A percentile compares a stretch with the other conserved stretches of the same genome.
Evolutionary conservation across 192 early-diverging fungal genomes (phyloP).

Genomic region (Coemansia sp.): DNA sequence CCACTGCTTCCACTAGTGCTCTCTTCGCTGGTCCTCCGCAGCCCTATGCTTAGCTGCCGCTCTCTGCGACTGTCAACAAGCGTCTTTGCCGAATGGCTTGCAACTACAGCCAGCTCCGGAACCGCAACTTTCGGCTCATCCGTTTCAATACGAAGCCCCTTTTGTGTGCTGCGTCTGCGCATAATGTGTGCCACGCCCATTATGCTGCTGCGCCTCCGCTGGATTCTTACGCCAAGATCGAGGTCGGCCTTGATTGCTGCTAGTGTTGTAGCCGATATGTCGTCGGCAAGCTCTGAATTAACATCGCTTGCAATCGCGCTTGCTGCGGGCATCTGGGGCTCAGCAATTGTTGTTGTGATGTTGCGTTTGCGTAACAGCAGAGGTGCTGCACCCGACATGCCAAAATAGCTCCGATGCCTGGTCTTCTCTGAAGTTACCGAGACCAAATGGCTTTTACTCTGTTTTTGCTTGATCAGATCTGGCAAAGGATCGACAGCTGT

Average conservation of each 20-base stretch:
- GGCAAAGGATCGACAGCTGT: neutral
- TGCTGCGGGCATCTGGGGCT: neutral
- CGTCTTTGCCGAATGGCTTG: neutral
- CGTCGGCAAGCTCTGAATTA: neutral
- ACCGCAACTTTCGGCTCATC: neutral
- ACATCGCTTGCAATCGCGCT: neutral
- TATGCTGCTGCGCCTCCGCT: slow-evolving; percentile 42
- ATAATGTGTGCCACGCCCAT: slow-evolving; percentile 36
- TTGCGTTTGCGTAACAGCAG: slow-evolving; percentile 18
- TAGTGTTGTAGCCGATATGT: too few relatives aligned
- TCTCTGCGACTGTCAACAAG: neutral
- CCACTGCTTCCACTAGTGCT: slow-evolving; percentile 11
- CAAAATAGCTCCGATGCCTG: slow-evolving; percentile 43
- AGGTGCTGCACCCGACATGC: slow-evolving; percentile 13
- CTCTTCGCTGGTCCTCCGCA: slow-evolving; percentile 5
- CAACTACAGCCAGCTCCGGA: slow-evolving; percentile 5
- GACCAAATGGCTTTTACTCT: neutral
- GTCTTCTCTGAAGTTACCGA: slow-evolving; percentile 1
- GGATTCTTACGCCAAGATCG: neutral
- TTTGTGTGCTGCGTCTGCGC: slow-evolving; percentile 17
- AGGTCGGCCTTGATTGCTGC: too few relatives aligned
- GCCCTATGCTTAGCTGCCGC: slow-evolving; percentile 4
- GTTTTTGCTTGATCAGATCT: neutral
- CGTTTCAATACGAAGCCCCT: neutral
- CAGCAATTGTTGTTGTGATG: neutral